These are phyloP conservation scores for Dothistroma pini DNA, from an alignment of 2,329 filamentous ascomycete genomes.

Conservation along the genomic window DNA sequence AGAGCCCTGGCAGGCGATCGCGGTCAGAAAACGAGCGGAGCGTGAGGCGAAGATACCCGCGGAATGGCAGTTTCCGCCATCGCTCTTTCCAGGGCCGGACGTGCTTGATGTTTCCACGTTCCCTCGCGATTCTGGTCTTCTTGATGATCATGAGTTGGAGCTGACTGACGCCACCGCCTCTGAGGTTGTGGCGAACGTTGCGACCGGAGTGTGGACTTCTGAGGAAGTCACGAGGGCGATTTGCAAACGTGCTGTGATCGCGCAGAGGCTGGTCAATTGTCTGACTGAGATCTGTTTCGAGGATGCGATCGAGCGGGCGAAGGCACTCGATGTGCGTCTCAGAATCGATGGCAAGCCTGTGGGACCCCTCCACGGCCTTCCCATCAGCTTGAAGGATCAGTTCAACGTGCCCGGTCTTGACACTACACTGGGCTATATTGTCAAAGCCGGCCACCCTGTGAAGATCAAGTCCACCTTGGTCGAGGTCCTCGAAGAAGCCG, in stretches of 20 bases:
- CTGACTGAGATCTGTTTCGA: conserved; percentile 43
- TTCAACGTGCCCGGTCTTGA: conserved; percentile 18
- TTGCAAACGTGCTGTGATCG: conserved; percentile 36
- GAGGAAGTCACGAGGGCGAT: conserved; percentile 37
- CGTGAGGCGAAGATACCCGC: conserved; percentile 40
- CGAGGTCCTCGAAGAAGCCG: conserved; percentile 42
- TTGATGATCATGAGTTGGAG: conserved; percentile 42
- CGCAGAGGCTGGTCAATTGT: conserved; percentile 32
- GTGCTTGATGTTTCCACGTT: conserved; percentile 37
- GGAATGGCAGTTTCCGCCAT: conserved; percentile 38
- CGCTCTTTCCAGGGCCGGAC: conserved; percentile 48
- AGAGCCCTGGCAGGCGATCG: conserved; percentile 39
- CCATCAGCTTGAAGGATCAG: conserved; percentile 52
- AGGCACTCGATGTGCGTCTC: conserved; percentile 22
- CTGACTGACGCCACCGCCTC: conserved; percentile 50
- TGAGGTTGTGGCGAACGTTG: conserved; percentile 18
- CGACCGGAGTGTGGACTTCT: conserved; percentile 11
- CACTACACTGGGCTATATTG: conserved; percentile 15
- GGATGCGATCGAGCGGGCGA: conserved; percentile 32
- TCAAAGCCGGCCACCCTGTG: conserved; percentile 28
- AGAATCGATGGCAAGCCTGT: conserved; percentile 34
- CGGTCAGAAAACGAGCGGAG: conserved; percentile 42
- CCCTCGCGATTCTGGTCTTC: conserved; percentile 9
- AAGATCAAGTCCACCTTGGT: conserved; percentile 41
- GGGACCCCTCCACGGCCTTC: conserved; percentile 49